These are phyloP conservation scores for Rosa chinensis DNA, from an alignment of 306 rosid species.

Conservation along the genomic window DNA sequence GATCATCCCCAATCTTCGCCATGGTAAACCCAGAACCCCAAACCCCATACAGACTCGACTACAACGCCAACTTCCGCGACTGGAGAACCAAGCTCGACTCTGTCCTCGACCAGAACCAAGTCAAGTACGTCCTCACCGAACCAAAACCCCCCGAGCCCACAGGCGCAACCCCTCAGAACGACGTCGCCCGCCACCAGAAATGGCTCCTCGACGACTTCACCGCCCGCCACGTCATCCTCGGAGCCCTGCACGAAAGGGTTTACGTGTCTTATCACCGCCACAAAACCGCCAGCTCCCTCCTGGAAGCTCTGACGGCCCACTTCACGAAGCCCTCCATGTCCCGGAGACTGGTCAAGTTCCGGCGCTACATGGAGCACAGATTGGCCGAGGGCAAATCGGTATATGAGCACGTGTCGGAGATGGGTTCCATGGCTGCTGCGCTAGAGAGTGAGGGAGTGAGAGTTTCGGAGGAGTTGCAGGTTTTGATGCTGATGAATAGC, in stretches of 20 bases:
- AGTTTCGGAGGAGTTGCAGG: not conserved
- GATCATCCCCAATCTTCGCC: no score
- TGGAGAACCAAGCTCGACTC: not conserved
- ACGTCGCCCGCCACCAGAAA: not conserved
- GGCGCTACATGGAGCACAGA: not conserved
- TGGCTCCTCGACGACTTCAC: not conserved
- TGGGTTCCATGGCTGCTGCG: not conserved
- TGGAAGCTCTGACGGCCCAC: not conserved
- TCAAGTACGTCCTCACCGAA: not conserved
- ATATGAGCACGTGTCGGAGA: not conserved
- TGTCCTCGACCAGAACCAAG: not conserved
- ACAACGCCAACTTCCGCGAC: not conserved
- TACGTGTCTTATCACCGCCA: not conserved
- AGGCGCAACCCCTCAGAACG: not conserved
- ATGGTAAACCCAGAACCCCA: no score
- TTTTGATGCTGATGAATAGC: not conserved
- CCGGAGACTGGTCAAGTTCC: not conserved
- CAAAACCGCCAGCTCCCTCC: not conserved
- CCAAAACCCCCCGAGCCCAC: not conserved
- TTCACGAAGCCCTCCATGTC: not conserved
- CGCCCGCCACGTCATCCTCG: not conserved
- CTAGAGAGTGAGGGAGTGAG: not conserved
- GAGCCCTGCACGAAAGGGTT: not conserved
- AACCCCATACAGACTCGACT: not conserved
- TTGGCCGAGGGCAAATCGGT: not conserved